Base-by-base conservation (phyloP, 2,329 filamentous ascomycete species). In the Fusarium chlamydosporum region DNA sequence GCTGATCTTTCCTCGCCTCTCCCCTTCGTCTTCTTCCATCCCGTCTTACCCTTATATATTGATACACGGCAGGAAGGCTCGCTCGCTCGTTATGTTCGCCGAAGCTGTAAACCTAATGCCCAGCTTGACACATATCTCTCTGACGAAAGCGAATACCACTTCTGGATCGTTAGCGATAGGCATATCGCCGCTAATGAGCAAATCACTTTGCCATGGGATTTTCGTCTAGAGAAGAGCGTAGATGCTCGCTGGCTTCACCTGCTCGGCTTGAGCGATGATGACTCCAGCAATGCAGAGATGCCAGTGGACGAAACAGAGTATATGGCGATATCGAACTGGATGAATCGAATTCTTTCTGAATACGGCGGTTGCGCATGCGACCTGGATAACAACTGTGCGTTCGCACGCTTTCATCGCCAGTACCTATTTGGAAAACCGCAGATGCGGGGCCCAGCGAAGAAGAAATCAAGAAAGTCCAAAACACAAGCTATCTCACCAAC, bases 21-120 rank as follows among this genome's bases (percentile, higher is more conserved):
- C 3, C 92, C 92, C 1, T 94, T 94, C 72, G 91, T 95, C 26
- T 93, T 94, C 76, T 95, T 98, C 79, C 94, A 96, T 74, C 93
- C 94, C 1, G 86, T 90, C 61, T 87, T 98, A 10, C 95, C 95
- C 1, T 87, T 99, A 13, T 97, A 94, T 80, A 96, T 99, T 74
- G 96, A 97, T 79, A 96, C 94, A 11, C 87, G 96, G 62, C 88
- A 88, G 76, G 93, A 97, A 81, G 96, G 95, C 23, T 97, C 93
- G 6, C 83, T 89, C 35, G 89, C 96, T 59, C 92, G 96, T 43
- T 97, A 96, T 76, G 89, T 96, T n/a, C 89, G 96, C 58, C 89
- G 95, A 70, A 98, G 96, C 74, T 99, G 96, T 81, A 89, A 88
- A 65, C 93, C 96, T 2, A 99, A 98, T 75, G 89, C 96, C n/a